Evolutionary conservation across 805 yeast species (phyloP).

Genomic region (Clavispora asparagi): DNA sequence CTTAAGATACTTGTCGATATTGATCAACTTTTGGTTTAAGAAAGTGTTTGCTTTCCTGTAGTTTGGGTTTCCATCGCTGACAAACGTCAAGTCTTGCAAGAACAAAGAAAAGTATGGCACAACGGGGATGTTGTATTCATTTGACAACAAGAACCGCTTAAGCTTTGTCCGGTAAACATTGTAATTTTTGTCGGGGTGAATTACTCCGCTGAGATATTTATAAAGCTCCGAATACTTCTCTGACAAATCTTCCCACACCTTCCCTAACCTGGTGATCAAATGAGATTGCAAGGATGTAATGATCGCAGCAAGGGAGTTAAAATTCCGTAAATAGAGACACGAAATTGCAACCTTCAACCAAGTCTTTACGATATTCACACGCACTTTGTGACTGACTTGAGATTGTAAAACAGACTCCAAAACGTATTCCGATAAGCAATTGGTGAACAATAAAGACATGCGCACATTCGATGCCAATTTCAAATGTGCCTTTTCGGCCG

Average conservation of each 20-base stretch:
- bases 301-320: slow-evolving; percentile 74
- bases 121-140: slow-evolving; percentile 52
- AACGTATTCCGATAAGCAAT: slow-evolving; percentile 66
- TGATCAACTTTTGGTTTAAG: slow-evolving; percentile 55
- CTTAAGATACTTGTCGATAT: slow-evolving; percentile 68
- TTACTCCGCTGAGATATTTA: slow-evolving; percentile 58
- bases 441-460: slow-evolving; percentile 61
- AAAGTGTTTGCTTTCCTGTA: slow-evolving; percentile 56
- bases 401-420: slow-evolving; percentile 63
- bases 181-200: slow-evolving; percentile 74
- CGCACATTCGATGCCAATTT: slow-evolving; percentile 61
- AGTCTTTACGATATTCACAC: slow-evolving; percentile 52
- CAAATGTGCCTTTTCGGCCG: slow-evolving; percentile 53
- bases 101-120: slow-evolving; percentile 76
- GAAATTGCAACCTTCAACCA: slow-evolving; percentile 76
- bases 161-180: slow-evolving; percentile 61
- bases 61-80: slow-evolving; percentile 76
- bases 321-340: slow-evolving; percentile 67
- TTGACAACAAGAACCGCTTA: slow-evolving; percentile 45
- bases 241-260: slow-evolving; percentile 54
- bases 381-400: slow-evolving; percentile 39
- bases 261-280: slow-evolving; percentile 56
- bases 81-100: slow-evolving; percentile 73
- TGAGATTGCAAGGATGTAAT: slow-evolving; percentile 74
- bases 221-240: slow-evolving; percentile 58